Conservation (phyloP, 192 early-diverging fungal species). For the Hyaloraphidium curvatum region DNA sequence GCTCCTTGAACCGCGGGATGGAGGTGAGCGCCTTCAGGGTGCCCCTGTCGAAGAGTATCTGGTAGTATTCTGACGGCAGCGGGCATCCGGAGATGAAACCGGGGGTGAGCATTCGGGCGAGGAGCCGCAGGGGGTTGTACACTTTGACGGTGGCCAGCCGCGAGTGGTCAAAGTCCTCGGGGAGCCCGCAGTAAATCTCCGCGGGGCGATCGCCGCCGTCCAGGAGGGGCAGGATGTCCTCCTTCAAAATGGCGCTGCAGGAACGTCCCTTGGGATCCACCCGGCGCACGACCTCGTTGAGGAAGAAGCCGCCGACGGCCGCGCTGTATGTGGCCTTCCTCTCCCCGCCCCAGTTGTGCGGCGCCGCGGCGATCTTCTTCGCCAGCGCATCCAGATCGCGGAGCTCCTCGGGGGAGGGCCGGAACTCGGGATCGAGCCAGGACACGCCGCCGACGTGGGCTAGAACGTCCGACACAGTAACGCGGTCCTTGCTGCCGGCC, state of each 20-base stretch:
- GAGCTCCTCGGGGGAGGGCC: constrained; percentile 20
- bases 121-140: too few species aligned
- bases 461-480: constrained; percentile 37
- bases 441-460: constrained; percentile 39
- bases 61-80: too few species aligned
- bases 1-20: too few species aligned
- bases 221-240: constrained; percentile 41
- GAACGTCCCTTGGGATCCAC: constrained; percentile 32
- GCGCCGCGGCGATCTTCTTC: constrained; percentile 25
- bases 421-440: constrained; percentile 22
- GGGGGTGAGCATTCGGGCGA: too few species aligned
- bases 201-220: constrained; percentile 19
- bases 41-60: too few species aligned
- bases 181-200: constrained; percentile 38
- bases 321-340: too few species aligned
- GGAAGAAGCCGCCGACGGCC: constrained; percentile 43
- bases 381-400: constrained; percentile 29
- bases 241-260: constrained; percentile 27
- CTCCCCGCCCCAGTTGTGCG: constrained; percentile 42
- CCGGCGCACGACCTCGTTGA: constrained; percentile 50
- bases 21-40: too few species aligned
- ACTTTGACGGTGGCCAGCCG: too few species aligned
- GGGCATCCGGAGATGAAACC: too few species aligned
- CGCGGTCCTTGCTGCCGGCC: constrained; percentile 39
- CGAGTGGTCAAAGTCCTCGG: too few species aligned